Base-by-base conservation (phyloP, 2,329 filamentous ascomycete genomes). In the Hymenoscyphus linearis region DNA sequence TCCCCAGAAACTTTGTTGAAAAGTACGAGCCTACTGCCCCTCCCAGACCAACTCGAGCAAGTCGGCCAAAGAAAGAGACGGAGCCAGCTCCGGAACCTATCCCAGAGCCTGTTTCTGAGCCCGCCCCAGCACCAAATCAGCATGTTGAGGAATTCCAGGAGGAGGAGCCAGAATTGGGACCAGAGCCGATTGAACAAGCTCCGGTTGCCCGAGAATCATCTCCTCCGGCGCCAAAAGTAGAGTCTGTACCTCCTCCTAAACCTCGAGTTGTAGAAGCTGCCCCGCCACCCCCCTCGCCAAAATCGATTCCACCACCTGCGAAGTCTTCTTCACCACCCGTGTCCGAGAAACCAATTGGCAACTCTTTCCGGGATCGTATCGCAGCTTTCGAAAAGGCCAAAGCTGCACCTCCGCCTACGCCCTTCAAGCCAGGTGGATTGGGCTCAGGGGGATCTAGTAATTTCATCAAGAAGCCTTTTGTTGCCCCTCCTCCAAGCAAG, bases 391-490 rank as follows among this genome's bases (percentile, higher is more conserved):
- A 99, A 76, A 95, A 93, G 74, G 80, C 90, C 52, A 95, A 93
- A 74, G 80, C 90, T 52, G 91, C 92, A 5, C 86, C 92, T 2
- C 95, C 95, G 9, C 80, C 95, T 63, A 85, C 91, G n/a, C 95
- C 95, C 1, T 93, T 96, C 77, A 96, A 96, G 73, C 91, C 92
- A 22, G 81, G 82, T 62, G 85, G 85, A 2, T 76, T 88, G 27
- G 76, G 81, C 61, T 78, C 82, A 34, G 81, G 84, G 62, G 79
- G 82, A 55, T 81, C 82, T 65, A 82, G 82, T 58, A 81, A 82
- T 60, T 98, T 98, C 72, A 87, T 99, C 76, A 97, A 93, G 81
- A 98, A 98, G 76, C 92, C 93, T 0, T 99, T 97, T 70, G 93
- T 99, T 60, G 91, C 95, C 3, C 92, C 95, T 57, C 95, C 95